phyloP scores from a whole-genome alignment of 2,329 filamentous ascomycete species.

The Pseudogymnoascus sp. region DNA sequence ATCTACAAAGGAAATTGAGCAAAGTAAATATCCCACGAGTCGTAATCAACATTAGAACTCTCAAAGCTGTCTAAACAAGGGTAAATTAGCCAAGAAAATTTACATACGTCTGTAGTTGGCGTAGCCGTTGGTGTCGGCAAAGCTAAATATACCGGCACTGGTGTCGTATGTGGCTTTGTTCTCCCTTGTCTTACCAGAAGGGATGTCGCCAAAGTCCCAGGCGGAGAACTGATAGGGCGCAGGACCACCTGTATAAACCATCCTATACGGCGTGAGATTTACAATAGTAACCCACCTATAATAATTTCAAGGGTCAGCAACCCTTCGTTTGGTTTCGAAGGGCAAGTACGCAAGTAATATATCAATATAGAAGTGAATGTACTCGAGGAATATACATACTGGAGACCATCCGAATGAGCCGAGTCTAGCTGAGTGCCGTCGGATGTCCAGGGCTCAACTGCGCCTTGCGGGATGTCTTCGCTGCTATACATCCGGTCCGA shows the following conservation, averaged over 20 bases:
- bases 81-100: neutral
- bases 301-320: neutral
- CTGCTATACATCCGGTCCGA: neutral
- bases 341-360: neutral
- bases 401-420: neutral
- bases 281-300: neutral
- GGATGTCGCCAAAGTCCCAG: neutral
- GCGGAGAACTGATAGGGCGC: neutral
- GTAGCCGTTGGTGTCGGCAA: neutral
- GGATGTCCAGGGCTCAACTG: neutral
- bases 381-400: neutral
- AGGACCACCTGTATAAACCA: neutral
- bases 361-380: neutral
- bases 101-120: neutral
- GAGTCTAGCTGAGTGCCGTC: neutral
- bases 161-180: neutral
- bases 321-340: neutral
- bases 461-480: neutral
- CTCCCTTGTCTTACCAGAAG: neutral
- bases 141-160: neutral
- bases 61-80: neutral
- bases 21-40: neutral
- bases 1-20: neutral
- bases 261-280: neutral
- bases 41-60: neutral